phyloP scores from a whole-genome alignment of 345 rosid genomes.

The Bruguiera sexangula region DNA sequence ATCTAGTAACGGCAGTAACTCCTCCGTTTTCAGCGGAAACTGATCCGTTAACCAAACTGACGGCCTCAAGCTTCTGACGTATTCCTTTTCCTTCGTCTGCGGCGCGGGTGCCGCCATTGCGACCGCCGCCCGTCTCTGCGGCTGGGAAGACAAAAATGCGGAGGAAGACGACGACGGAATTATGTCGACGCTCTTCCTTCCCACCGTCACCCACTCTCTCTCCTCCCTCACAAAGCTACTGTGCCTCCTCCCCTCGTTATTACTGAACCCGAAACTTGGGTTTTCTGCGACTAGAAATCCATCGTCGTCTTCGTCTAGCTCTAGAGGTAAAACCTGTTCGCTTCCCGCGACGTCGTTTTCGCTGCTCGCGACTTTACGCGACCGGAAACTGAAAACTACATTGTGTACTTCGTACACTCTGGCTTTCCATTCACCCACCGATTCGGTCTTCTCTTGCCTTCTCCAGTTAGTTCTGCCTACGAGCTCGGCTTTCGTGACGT shows the following conservation, averaged over 20 bases:
- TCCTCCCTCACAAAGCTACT: slow-evolving; percentile 93
- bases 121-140: slow-evolving; percentile 29
- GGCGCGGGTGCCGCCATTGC: slow-evolving; percentile 31
- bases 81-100: slow-evolving; percentile 82
- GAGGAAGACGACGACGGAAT: slow-evolving; percentile 45
- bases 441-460: slow-evolving; percentile 71
- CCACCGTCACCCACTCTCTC: slow-evolving; percentile 58
- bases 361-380: slow-evolving; percentile 45
- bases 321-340: slow-evolving; percentile 61
- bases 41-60: slow-evolving; percentile 95
- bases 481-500: slow-evolving; percentile 80
- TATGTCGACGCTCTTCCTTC: slow-evolving; percentile 69
- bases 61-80: slow-evolving; percentile 69
- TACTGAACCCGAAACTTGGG: slow-evolving; percentile 45
- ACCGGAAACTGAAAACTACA: slow-evolving; percentile 70
- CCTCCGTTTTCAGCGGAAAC: slow-evolving; percentile 88
- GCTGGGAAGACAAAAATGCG: slow-evolving; percentile 1
- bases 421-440: slow-evolving; percentile 77
- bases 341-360: slow-evolving; percentile 58
- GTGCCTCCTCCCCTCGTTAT: slow-evolving; percentile 61
- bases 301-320: slow-evolving; percentile 75
- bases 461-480: slow-evolving; percentile 78
- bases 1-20: slow-evolving; percentile 83
- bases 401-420: slow-evolving; percentile 72
- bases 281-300: slow-evolving; percentile 88